phyloP scores from a whole-genome alignment of 2,329 filamentous ascomycete genomes.

The Ilyonectria mors-panacis region DNA sequence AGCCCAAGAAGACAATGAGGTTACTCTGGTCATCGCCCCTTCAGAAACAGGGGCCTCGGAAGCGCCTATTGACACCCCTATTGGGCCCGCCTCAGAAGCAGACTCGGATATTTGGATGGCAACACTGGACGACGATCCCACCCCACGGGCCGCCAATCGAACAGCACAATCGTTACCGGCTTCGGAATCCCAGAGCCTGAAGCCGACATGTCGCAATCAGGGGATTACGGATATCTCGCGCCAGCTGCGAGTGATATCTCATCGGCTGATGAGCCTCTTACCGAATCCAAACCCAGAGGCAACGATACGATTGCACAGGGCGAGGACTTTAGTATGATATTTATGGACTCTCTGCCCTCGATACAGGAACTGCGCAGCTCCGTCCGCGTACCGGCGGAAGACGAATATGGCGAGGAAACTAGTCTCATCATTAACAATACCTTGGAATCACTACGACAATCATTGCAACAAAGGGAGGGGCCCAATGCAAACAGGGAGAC shows the following conservation, averaged over 20 bases:
- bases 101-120: constrained; percentile 65
- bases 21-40: constrained; percentile 45
- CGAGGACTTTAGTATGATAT: constrained; percentile 74
- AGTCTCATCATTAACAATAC: constrained; percentile 71
- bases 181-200: constrained; percentile 37
- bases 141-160: constrained; percentile 50
- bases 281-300: constrained; percentile 37
- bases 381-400: constrained; percentile 51
- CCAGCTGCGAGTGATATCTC: constrained; percentile 53
- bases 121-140: constrained; percentile 57
- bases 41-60: constrained; percentile 38
- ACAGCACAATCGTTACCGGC: constrained; percentile 26
- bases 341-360: constrained; percentile 68
- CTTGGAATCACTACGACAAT: constrained; percentile 64
- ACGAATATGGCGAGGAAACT: constrained; percentile 69
- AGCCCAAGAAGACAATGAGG: constrained; percentile 48
- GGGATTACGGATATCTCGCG: constrained; percentile 49
- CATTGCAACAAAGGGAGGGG: constrained; percentile 40
- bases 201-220: constrained; percentile 36
- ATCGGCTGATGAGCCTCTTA: constrained; percentile 51
- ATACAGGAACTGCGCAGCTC: constrained; percentile 59
- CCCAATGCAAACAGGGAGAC: constrained; percentile 21
- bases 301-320: constrained; percentile 64
- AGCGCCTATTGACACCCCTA: constrained; percentile 17
- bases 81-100: constrained; percentile 45